Evolutionary conservation across 2,329 filamentous ascomycete genomes (phyloP).

Genomic region (Fusarium pseudonygamai): DNA sequence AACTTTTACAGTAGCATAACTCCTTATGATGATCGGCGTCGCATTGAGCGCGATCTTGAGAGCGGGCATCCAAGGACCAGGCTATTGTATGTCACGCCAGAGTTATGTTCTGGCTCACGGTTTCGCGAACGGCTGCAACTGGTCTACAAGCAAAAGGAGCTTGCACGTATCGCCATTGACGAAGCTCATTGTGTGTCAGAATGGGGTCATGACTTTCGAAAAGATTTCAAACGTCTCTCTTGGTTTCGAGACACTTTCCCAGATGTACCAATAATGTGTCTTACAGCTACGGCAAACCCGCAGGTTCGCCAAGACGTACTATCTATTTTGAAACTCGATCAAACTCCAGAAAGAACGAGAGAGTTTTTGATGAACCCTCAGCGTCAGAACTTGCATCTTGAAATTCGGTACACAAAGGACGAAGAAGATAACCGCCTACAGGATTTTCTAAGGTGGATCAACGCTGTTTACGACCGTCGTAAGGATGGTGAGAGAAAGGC

Average conservation of each 20-base stretch:
- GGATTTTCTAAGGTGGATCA: slow-evolving; percentile 81
- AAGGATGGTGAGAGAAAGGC: slow-evolving; percentile 64
- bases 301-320: slow-evolving; percentile 87
- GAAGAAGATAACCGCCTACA: slow-evolving; percentile 76
- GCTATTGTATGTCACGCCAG: slow-evolving; percentile 92
- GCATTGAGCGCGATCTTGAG: slow-evolving; percentile 82
- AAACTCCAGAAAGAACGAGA: slow-evolving; percentile 66
- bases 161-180: slow-evolving; percentile 89
- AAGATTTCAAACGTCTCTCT: slow-evolving; percentile 84
- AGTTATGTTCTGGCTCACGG: slow-evolving; percentile 79
- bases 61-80: slow-evolving; percentile 86
- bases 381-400: slow-evolving; percentile 87
- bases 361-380: slow-evolving; percentile 86
- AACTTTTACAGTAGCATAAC: slow-evolving; percentile 90
- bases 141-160: slow-evolving; percentile 81
- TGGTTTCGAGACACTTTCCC: slow-evolving; percentile 88
- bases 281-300: slow-evolving; percentile 89
- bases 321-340: slow-evolving; percentile 73
- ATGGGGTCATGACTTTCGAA: slow-evolving; percentile 98
- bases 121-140: slow-evolving; percentile 80
- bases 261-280: slow-evolving; percentile 87
- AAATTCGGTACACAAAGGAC: slow-evolving; percentile 84
- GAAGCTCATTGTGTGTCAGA: slow-evolving; percentile 98
- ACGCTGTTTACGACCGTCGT: slow-evolving; percentile 75
- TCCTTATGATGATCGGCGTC: slow-evolving; percentile 67